phyloP scores from a whole-genome alignment of 2,329 filamentous ascomycete genomes.

The Rhinocladiella mackenziei region DNA sequence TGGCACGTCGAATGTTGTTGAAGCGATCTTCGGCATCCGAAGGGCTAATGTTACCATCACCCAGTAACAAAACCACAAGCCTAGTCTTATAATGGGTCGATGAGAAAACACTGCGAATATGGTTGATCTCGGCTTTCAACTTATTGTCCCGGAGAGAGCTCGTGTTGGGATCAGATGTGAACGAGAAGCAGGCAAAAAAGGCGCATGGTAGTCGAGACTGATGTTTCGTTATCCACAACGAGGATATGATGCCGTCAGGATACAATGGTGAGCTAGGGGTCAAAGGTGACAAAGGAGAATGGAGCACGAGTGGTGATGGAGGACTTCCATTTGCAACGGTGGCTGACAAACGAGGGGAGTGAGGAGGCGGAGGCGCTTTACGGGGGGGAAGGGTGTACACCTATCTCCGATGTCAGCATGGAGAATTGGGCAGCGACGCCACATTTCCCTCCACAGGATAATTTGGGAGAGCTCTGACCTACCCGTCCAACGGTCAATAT shows the following conservation, averaged over 20 bases:
- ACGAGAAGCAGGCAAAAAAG: constrained; percentile 74
- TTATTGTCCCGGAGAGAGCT: constrained; percentile 79
- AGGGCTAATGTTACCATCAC: constrained; percentile 61
- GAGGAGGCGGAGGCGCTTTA: constrained; percentile 59
- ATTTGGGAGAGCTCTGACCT: constrained; percentile 43
- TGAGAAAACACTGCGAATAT: constrained; percentile 63
- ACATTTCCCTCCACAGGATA: background rate
- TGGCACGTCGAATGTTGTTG: constrained; percentile 71
- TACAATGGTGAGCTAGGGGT: constrained; percentile 79
- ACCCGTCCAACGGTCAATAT: constrained; percentile 77
- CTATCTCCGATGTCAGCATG: constrained; percentile 31
- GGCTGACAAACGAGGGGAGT: constrained; percentile 49
- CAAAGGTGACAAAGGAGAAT: constrained; percentile 87
- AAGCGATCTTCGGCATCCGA: constrained; percentile 70
- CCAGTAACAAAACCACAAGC: constrained; percentile 72
- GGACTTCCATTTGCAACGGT: constrained; percentile 43
- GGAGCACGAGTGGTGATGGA: constrained; percentile 57
- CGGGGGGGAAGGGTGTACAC: constrained; percentile 57
- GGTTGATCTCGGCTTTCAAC: constrained; percentile 80
- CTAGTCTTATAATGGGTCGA: constrained; percentile 65
- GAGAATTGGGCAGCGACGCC: background rate
- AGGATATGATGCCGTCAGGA: constrained; percentile 81
- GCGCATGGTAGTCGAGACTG: constrained; percentile 77
- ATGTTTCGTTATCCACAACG: constrained; percentile 83
- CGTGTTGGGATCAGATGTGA: constrained; percentile 68